Evolutionary conservation across 495 filamentous ascomycete species (phyloP), one percentile per base, ranked within the genome.

Genomic region (Aspergillus cavernicola): DNA sequence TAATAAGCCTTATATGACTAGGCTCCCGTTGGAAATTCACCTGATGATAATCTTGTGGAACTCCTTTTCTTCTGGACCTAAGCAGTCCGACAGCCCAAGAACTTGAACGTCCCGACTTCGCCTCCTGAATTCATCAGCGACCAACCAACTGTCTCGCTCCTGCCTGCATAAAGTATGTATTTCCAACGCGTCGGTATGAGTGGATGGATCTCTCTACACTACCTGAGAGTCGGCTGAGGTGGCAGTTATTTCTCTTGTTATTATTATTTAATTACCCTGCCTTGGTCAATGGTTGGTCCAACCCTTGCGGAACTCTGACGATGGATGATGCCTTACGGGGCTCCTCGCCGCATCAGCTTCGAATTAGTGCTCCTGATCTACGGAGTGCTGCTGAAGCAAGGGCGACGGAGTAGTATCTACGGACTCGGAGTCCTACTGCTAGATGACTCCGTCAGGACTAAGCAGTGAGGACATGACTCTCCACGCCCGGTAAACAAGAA

Each of bases 71-170:
- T 36, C 28, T 28, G 43, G 15, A 33, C 43, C 33, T 26, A 28
- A 40, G 26, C 15, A 20, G 15, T n/a, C 6, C 23, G 22, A 42
- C 13, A 42, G 39, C 39, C 39, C 52, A 54, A 54, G 42, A 54
- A 54, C 52, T 47, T 31, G 42, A 54, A 54, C 52, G 40, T 31
- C 36, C 41, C 39, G 45, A 50, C 58, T 60, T 60, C 58, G 58
- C 58, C 58, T 60, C 58, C 58, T 60, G 44, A 50, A 53, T 56
- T 56, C 18, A 56, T 55, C 52, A 46, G 49, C 45, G 44, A 42
- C 56, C 54, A 57, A 50, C 49, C 57, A 59, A 48, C 48, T 13
- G 26, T 4, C 50, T 53, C 44, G 41, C 44, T 53, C 23, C 35
- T 53, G 39, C 56, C 32, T 53, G 55, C 56, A 52, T 23, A 57